Evolutionary conservation across 177 flowering plant species (phyloP), one percentile per base, ranked within the genome.

Genomic region (Vitis hybrid): DNA sequence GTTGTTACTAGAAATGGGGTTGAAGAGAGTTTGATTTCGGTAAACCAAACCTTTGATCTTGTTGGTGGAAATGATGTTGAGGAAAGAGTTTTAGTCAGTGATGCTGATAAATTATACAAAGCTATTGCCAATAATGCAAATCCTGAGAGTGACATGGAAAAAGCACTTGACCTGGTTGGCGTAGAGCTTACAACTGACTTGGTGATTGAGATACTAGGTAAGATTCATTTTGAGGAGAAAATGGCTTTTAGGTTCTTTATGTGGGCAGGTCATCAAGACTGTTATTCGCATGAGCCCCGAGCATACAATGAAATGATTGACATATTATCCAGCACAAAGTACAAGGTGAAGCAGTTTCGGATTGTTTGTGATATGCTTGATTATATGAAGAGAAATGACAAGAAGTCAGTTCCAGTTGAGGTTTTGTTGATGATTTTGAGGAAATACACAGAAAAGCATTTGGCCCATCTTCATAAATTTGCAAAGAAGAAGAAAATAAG

Each of bases 311-410:
- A 76, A 3, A 90, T 95, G 91, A 91, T 95, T 52, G 97, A 93
- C 65, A 90, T 93, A 59, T 69, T 95, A 39, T 89, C 98, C 0
- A 78, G 85, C 69, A 90, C 99, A 0, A 90, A 82, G 62, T 88
- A 90, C 73, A 91, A 89, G 81, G 83, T 82, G 3, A 95, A 87
- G 74, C 95, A 90, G 83, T 95, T 88, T 73, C 80, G 92, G 19
- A 84, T 95, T 10, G 85, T 95, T 12, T 90, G 94, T 74, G 97
- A 91, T 73, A 39, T 93, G 64, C 76, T 95, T 62, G 98, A 95
- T 79, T 89, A 90, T 80, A 91, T 95, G 99, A 95, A 93, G 85
- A 85, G 99, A 77, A 86, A 81, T 48, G 67, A 70, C 10, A 93
- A 82, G 77, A 82, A 64, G 33, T 68, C 75, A 1, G 93, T 95